A percentile compares a stretch with the other conserved stretches of the same genome.
These are phyloP conservation scores for Silene coronaria DNA, from an alignment of 179 eudicot genomes.

Conservation along the genomic window DNA sequence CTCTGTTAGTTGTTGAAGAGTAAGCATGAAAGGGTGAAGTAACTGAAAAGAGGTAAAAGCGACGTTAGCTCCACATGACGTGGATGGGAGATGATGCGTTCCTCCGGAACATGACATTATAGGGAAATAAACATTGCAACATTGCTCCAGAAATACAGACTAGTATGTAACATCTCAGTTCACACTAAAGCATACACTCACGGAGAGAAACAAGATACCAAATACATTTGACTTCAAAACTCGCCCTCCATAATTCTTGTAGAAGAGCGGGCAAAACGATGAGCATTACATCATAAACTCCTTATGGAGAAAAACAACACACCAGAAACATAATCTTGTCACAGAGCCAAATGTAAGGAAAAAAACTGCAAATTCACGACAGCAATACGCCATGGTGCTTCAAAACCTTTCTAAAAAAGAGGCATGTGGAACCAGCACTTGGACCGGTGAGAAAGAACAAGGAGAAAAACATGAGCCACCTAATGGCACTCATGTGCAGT, in stretches of 20 bases:
- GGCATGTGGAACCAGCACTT: conserved; percentile 25
- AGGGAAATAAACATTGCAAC: too few species aligned
- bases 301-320: conserved; percentile 19
- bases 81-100: neutral
- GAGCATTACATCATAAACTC: conserved; percentile 16
- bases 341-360: conserved; percentile 29
- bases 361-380: conserved; percentile 26
- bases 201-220: too few species aligned
- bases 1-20: too few species aligned
- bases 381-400: conserved; percentile 25
- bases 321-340: neutral
- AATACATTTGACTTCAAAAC: too few species aligned
- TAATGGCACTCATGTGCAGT: conserved; percentile 20
- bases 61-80: neutral
- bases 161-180: neutral
- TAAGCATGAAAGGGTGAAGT: neutral
- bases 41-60: neutral
- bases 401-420: conserved; percentile 30
- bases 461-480: conserved; percentile 26
- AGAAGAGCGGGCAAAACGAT: too few species aligned
- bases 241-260: too few species aligned
- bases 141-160: neutral
- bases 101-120: neutral
- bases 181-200: too few species aligned
- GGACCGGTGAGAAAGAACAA: conserved; percentile 21